Base-by-base conservation (phyloP, 805 yeast genomes). In the Spathaspora gorwiae region DNA sequence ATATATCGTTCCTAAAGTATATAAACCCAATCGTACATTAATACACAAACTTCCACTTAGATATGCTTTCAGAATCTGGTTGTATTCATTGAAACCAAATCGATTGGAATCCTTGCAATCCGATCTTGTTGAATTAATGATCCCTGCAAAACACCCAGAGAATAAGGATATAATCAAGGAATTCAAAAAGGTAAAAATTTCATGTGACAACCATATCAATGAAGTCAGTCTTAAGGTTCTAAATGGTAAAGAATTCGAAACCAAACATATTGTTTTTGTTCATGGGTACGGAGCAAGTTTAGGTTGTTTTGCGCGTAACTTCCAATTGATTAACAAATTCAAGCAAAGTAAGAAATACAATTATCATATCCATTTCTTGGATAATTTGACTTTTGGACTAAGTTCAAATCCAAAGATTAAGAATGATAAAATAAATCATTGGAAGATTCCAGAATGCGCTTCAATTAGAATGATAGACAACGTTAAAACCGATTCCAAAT, bases 231-330 rank as follows among this genome's bases (percentile, higher is more conserved):
- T 70, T 34, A 59, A 58, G 29, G 54, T 72, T 15, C 48, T 47
- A 15, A 65, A 70, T 44, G 50, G 56, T 43, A 48, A 59, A 5
- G 33, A 32, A 1, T 50, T 45, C 9, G 53, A 55, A 8, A 57
- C 64, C 1, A 75, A 64, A 46, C 67, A 77, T 54, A 49, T 79
- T 19, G 83, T 78, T 3, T 71, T 79, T 62, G 45, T 79, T 15
- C 84, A 79, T 53, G 84, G 84, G 0, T 79, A 75, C 57, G 83
- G 80, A 0, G 81, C 83, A 1, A 69, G 80, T 0, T 57, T 69
- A 13, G 82, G 82, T 2, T 77, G 81, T 61, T 79, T 76, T 65
- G 80, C 79, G 30, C 66, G 80, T 42, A 79, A 79, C 48, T 70
- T 76, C 45, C 73, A 72, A 46, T 55, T 71, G 7, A 57, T 79